Evolutionary conservation across 306 rosid species (phyloP).

Genomic region (Vigna angularis): DNA sequence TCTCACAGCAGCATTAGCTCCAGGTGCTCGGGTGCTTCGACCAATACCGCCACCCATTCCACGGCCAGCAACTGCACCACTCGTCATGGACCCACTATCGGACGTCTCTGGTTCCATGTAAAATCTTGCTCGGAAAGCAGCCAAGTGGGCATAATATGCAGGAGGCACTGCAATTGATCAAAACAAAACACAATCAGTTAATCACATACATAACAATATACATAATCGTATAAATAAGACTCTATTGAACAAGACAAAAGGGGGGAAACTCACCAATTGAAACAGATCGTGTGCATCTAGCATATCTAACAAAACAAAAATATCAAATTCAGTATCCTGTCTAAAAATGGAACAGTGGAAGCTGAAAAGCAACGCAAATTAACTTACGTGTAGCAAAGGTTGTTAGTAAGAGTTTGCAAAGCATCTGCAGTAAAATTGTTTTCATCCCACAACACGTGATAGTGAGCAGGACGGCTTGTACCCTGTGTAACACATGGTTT

Average conservation of each 20-base stretch:
- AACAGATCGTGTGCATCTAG: slow-evolving; percentile 93
- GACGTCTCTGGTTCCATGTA: slow-evolving; percentile 94
- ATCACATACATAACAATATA: neutral
- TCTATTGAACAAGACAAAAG: neutral
- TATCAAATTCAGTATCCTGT: neutral
- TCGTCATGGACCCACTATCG: slow-evolving; percentile 87
- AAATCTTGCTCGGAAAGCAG: slow-evolving; percentile 93
- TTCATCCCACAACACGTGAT: slow-evolving; percentile 97
- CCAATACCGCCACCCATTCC: slow-evolving; percentile 56
- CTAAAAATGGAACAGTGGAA: neutral
- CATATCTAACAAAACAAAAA: slow-evolving; percentile 63
- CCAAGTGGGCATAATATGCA: slow-evolving; percentile 92
- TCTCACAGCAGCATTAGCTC: slow-evolving; percentile 76
- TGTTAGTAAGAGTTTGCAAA: slow-evolving; percentile 79
- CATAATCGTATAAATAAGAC: neutral
- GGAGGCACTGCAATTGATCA: slow-evolving; percentile 79
- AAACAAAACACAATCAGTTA: neutral
- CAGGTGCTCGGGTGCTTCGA: slow-evolving; percentile 70
- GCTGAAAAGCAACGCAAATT: neutral
- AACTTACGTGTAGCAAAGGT: slow-evolving; percentile 95
- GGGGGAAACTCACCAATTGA: slow-evolving; percentile 74
- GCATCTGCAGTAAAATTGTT: slow-evolving; percentile 93
- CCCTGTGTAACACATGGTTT: slow-evolving; percentile 63
- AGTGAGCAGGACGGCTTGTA: slow-evolving; percentile 97
- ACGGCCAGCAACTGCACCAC: slow-evolving; percentile 75